These are phyloP conservation scores for Russula sp. DNA, from an alignment of 768 basidiomycete species.

Conservation along the genomic window DNA sequence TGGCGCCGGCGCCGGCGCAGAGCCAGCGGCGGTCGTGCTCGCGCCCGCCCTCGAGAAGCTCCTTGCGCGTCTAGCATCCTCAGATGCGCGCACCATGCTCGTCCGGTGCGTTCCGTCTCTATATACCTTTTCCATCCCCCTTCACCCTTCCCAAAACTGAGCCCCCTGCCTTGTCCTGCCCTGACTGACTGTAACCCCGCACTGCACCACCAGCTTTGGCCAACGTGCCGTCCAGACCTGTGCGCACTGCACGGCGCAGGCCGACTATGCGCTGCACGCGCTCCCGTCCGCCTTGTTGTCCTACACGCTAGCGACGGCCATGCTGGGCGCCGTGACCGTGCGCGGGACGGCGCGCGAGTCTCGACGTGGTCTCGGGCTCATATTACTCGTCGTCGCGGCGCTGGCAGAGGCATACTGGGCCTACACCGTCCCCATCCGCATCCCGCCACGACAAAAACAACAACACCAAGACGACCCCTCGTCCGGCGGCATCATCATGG, in stretches of 20 bases:
- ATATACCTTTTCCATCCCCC: not conserved
- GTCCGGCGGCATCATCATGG: slow-evolving; percentile 12
- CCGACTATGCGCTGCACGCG: slow-evolving; percentile 19
- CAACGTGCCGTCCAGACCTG: slow-evolving; percentile 18
- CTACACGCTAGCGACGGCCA: slow-evolving; percentile 14
- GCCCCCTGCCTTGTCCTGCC: no score
- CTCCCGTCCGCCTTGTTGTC: slow-evolving; percentile 18
- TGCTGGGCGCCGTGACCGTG: slow-evolving; percentile 15
- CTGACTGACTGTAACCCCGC: no score
- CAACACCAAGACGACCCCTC: not conserved
- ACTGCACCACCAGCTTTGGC: slow-evolving; percentile 11
- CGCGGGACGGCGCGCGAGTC: slow-evolving; percentile 17
- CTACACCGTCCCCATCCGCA: slow-evolving; percentile 4
- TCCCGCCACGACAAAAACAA: slow-evolving; percentile 1
- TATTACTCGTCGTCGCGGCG: slow-evolving; percentile 6
- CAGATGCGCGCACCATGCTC: slow-evolving; percentile 17
- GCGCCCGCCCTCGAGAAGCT: slow-evolving; percentile 16
- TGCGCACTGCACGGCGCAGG: slow-evolving; percentile 7
- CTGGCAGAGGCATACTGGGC: slow-evolving; percentile 16
- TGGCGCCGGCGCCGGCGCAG: no score
- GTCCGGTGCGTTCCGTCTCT: slow-evolving; percentile 10
- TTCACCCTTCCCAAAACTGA: not conserved
- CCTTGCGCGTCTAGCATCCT: slow-evolving; percentile 19
- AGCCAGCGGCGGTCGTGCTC: not conserved
- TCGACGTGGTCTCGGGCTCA: not conserved